Evolutionary conservation across 2,329 filamentous ascomycete genomes (phyloP), one percentile per base, ranked within the genome.

Genomic region (Aspergillus piperis): DNA sequence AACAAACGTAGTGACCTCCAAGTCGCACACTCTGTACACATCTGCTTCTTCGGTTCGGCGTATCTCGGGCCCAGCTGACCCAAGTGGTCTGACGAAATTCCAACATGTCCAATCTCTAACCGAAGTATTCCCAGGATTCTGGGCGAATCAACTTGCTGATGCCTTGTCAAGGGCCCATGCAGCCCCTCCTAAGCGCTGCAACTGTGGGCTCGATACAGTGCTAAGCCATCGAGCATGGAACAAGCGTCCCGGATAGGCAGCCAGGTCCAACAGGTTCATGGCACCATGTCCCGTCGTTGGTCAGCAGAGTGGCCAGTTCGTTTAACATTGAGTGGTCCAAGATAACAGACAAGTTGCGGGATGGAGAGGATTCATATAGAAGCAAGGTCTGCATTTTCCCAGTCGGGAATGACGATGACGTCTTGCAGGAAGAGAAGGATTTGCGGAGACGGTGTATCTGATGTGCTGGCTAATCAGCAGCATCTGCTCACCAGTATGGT

Each of bases 381-480:
- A 13, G 42, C 27, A 47, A 47, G 17, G 8, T 5, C 19, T 55
- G 53, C 53, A 55, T 55, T 47, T 55, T 47, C 53, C 53, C 23
- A 47, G 25, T 55, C 41, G 41, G 53, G 53, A 55, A 55, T 47
- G 53, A 25, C 53, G 27, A 13, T 44, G 19, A 55, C 53, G 53
- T 47, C 32, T 42, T 7, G 23, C 19, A 32, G 19, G 52, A 25
- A 17, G 23, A 36, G 30, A 38, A 54, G 52, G 25, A 42, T 54
- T 30, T 27, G 38, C 13, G 19, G 36, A n/a, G 17, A n/a, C 11
- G 8, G 13, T 21, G 38, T 27, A 7, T 41, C 21, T 15, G 21
- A 41, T 25, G 38, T 44, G 47, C n/a, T 30, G 47, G 47, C 47
- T 32, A 32, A 50, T 50, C 47, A 32, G 47, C 47, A 50, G 23